Conservation (phyloP, 2,329 filamentous ascomycete genomes). For the Microdochium nivale region DNA sequence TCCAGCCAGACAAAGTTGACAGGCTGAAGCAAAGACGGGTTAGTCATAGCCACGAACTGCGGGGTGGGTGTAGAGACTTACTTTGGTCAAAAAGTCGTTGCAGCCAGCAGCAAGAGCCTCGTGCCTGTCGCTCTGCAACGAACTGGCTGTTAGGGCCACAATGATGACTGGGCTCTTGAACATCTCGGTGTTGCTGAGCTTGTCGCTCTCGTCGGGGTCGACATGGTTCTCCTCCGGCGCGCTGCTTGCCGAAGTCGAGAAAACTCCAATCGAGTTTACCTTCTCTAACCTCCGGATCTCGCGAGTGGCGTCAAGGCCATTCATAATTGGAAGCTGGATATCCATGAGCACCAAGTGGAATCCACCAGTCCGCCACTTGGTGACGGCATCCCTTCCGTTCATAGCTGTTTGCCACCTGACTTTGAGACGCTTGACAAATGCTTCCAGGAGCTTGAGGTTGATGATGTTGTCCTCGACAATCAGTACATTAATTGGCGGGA, state of each 20-base stretch:
- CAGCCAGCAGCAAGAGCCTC: slow-evolving; percentile 92
- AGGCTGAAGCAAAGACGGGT: slow-evolving; percentile 45
- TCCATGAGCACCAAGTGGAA: slow-evolving; percentile 98
- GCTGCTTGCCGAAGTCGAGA: slow-evolving; percentile 58
- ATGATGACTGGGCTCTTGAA: slow-evolving; percentile 99
- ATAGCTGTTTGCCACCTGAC: slow-evolving; percentile 96
- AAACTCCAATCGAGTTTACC: slow-evolving; percentile 87
- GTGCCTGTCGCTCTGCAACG: slow-evolving; percentile 88
- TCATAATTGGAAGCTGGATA: slow-evolving; percentile 96
- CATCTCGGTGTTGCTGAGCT: slow-evolving; percentile 55
- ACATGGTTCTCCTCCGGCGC: slow-evolving; percentile 36
- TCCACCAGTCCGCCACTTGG: slow-evolving; percentile 84
- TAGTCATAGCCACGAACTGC: slow-evolving; percentile 1
- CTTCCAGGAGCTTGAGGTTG: slow-evolving; percentile 86
- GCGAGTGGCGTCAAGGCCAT: slow-evolving; percentile 84
- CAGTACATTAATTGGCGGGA: slow-evolving; percentile 92
- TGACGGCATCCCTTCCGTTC: slow-evolving; percentile 87
- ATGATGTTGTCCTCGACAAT: slow-evolving; percentile 99
- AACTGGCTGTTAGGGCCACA: slow-evolving; percentile 89
- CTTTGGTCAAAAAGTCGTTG: slow-evolving; percentile 97
- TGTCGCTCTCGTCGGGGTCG: slow-evolving; percentile 55
- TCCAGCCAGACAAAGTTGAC: slow-evolving; percentile 98
- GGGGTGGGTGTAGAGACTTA: slow-evolving; percentile 29
- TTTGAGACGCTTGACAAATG: slow-evolving; percentile 91
- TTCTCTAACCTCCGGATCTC: slow-evolving; percentile 87